Percentiles rank a stretch among this genome's conserved stretches.
Evolutionary conservation across 257 asterid genomes (phyloP).

Genomic region (Hygrophila difformis): DNA sequence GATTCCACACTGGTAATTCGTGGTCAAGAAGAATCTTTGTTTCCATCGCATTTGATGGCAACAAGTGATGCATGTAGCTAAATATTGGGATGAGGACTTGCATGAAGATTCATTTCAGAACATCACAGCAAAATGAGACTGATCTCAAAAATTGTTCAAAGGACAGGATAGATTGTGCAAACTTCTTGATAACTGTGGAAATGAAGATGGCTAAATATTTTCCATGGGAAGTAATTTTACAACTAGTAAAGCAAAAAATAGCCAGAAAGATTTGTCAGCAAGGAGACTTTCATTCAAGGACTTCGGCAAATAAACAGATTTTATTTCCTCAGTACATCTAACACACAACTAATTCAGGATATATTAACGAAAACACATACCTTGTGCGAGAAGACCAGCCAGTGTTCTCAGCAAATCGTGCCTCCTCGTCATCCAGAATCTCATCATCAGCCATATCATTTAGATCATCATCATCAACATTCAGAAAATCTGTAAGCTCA

Average conservation of each 20-base stretch:
- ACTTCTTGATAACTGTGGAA: too few relatives aligned
- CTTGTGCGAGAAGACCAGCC: constrained; percentile 99
- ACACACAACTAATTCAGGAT: neutral
- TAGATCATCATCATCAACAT: constrained; percentile 78
- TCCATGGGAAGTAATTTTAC: neutral
- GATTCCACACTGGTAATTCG: too few relatives aligned
- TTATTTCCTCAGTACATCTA: neutral
- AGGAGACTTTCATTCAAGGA: too few relatives aligned
- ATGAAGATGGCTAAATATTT: too few relatives aligned
- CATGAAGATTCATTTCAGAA: too few relatives aligned
- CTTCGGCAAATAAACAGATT: neutral
- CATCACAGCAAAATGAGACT: too few relatives aligned
- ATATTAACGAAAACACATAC: constrained; percentile 23
- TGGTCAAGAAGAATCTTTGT: too few relatives aligned
- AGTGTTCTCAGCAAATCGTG: constrained; percentile 59
- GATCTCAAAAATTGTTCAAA: too few relatives aligned
- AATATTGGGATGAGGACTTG: too few relatives aligned
- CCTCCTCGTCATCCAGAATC: constrained; percentile 48
- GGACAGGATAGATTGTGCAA: too few relatives aligned
- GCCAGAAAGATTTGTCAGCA: neutral
- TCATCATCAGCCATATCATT: constrained; percentile 61
- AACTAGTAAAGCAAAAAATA: neutral
- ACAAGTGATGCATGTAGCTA: too few relatives aligned
- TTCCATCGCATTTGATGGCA: too few relatives aligned
- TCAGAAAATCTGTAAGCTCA: constrained; percentile 63